A percentile compares a stretch with the other conserved stretches of the same genome.
phyloP scores from a whole-genome alignment of 2,329 filamentous ascomycete genomes.

The Didymellaceae sp. region DNA sequence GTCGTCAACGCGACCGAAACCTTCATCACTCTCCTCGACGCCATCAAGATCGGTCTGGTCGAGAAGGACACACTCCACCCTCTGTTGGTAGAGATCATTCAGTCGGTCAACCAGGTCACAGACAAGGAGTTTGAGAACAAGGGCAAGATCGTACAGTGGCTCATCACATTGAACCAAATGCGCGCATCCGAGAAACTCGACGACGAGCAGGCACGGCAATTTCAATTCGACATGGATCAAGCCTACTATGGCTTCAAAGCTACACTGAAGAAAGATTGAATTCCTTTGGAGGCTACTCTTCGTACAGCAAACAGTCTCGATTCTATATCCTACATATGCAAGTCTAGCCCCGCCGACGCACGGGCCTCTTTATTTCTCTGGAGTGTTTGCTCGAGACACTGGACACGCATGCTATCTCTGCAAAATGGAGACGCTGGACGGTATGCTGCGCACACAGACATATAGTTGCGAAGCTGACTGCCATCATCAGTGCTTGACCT shows the following conservation, averaged over 20 bases:
- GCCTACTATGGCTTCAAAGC: conserved; percentile 94
- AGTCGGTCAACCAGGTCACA: conserved; percentile 96
- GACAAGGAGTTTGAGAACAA: conserved; percentile 93
- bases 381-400: conserved; percentile 2
- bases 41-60: conserved; percentile 86
- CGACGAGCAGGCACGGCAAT: conserved; percentile 84
- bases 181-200: conserved; percentile 88
- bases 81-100: conserved; percentile 91
- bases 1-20: conserved; percentile 94
- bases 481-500: conserved; percentile 69
- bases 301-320: not conserved
- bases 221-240: conserved; percentile 91
- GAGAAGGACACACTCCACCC: conserved; percentile 98
- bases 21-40: conserved; percentile 97
- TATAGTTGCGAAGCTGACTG: conserved; percentile 18
- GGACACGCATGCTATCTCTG: not conserved
- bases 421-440: conserved; percentile 38
- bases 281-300: not conserved
- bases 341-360: conserved; percentile 25
- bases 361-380: conserved; percentile 25
- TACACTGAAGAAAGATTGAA: conserved; percentile 62
- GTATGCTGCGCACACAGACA: conserved; percentile 22
- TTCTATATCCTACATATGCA: not conserved
- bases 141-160: conserved; percentile 97
- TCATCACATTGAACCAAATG: conserved; percentile 98